Evolutionary conservation across 2,329 filamentous ascomycete genomes (phyloP), one percentile per base, ranked within the genome.

Genomic region (Calonectria pauciramosa): DNA sequence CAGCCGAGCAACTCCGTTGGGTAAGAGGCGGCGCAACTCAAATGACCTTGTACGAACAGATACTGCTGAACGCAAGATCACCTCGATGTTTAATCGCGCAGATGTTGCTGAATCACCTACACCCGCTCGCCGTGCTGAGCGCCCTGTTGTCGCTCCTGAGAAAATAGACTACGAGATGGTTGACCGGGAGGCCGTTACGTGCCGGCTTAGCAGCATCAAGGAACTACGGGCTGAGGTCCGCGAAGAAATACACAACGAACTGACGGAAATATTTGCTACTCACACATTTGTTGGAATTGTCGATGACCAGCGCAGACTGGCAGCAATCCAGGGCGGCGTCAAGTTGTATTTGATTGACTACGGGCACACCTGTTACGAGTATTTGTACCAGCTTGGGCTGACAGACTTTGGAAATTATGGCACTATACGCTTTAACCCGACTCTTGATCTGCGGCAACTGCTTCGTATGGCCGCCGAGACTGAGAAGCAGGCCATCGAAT

Each of bases 371-470:
- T 94, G 92, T 83, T 94, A 93, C 75, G 96, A 99, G 80, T 97
- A 96, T 84, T 97, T 99, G 84, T 99, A 99, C 86, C 97, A 99
- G 85, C 87, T 99, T 26, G 96, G 96, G 0, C 90, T 99, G 44
- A 98, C 96, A 0, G 96, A 99, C 82, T 99, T 99, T 85, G 95
- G 94, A 2, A 99, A 99, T 83, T 98, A 98, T 81, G 97, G 97
- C 3, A 85, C 89, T 28, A 96, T 99, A 73, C 92, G 91, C 14
- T 95, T 99, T 80, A 91, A 92, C 64, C 94, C 95, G 2, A 90
- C 95, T 0, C 89, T 98, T 1, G 89, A 92, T 72, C 86, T 99
- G 7, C 86, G 89, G 6, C 91, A 94, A 71, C 85, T 99, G 8
- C 89, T 99, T 18, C 86, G 87, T 16, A 90, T 98, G 52, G 96